These are phyloP conservation scores for Coelastrella sp. DNA, from an alignment of 139 green algal genomes.

Conservation along the genomic window DNA sequence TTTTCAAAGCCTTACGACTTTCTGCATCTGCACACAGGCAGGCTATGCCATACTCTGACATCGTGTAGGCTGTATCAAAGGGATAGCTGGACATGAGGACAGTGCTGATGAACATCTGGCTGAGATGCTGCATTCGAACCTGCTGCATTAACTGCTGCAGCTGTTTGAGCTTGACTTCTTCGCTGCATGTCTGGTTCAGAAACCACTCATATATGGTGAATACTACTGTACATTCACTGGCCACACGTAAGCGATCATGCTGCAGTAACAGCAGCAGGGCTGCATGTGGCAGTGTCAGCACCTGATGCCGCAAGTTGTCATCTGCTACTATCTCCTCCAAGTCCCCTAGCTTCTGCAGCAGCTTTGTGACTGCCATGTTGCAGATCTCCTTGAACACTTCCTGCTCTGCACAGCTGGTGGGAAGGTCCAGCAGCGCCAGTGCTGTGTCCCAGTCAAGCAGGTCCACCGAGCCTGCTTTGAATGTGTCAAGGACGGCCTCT, in stretches of 20 bases:
- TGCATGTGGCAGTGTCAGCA: neutral
- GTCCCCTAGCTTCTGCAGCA: slow-evolving; percentile 10
- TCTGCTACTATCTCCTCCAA: neutral
- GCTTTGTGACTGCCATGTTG: neutral
- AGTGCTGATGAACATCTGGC: neutral
- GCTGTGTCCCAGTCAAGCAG: neutral
- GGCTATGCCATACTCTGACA: neutral
- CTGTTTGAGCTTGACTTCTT: neutral
- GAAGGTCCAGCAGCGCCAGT: neutral
- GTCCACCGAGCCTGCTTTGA: neutral
- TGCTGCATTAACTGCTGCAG: neutral
- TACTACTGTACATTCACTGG: neutral
- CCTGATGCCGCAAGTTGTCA: neutral
- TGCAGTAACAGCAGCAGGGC: neutral
- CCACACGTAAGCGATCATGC: neutral
- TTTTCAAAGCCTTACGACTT: neutral
- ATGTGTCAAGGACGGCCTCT: neutral
- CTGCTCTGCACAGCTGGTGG: neutral
- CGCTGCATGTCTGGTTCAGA: neutral
- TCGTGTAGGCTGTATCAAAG: neutral
- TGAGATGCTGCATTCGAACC: neutral
- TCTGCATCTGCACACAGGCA: neutral
- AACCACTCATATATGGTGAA: neutral
- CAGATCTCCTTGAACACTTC: neutral
- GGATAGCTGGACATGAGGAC: neutral